phyloP scores from a whole-genome alignment of 2,329 filamentous ascomycete genomes.

The Exophiala xenobiotica region DNA sequence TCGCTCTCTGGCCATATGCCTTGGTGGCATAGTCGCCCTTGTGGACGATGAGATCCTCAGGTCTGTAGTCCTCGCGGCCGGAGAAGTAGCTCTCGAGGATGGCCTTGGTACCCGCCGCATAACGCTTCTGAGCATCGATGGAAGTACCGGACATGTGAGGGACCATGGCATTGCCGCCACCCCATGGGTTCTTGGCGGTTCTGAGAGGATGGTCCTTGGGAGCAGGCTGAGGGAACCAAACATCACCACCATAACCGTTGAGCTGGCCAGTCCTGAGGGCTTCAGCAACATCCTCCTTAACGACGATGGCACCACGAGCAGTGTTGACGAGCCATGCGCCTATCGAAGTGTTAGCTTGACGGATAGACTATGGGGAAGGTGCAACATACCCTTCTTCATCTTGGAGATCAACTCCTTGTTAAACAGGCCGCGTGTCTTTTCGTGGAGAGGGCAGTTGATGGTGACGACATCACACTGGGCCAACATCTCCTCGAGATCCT shows the following conservation, averaged over 20 bases:
- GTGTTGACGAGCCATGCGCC: constrained; percentile 98
- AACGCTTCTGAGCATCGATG: constrained; percentile 94
- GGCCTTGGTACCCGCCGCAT: constrained; percentile 80
- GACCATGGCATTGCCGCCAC: constrained; percentile 97
- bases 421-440: constrained; percentile 94
- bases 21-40: constrained; percentile 91
- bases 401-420: constrained; percentile 98
- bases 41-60: constrained; percentile 87
- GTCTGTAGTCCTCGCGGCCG: constrained; percentile 82
- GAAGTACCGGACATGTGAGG: constrained; percentile 98
- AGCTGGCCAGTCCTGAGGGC: constrained; percentile 85
- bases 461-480: constrained; percentile 94
- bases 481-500: constrained; percentile 88
- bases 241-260: constrained; percentile 51
- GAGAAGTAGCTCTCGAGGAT: constrained; percentile 91
- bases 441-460: constrained; percentile 99
- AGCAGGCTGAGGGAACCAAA: constrained; percentile 96
- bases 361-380: not conserved
- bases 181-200: constrained; percentile 89
- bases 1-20: constrained; percentile 74
- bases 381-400: constrained; percentile 85
- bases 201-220: constrained; percentile 90
- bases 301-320: constrained; percentile 95
- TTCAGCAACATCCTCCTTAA: constrained; percentile 97
- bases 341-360: constrained; percentile 35